Conservation (phyloP, 169 alveolate species). For the Toxoplasma gondii region DNA sequence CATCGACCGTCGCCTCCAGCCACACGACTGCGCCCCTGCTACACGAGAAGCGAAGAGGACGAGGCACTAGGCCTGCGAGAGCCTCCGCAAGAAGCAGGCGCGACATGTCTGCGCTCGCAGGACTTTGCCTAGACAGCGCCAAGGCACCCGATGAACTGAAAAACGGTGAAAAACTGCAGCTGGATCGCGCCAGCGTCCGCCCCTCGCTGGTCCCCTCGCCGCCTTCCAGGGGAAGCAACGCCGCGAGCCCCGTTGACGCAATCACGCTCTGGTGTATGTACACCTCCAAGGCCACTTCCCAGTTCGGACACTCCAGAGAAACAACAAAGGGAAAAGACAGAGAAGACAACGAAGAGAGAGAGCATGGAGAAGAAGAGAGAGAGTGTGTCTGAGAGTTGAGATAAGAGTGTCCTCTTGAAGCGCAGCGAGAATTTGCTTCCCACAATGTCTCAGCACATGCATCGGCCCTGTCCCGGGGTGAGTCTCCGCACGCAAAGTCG, state of each 20-base stretch:
- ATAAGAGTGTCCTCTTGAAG: too few species aligned
- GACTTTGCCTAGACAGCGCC: neutral
- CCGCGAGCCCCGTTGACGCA: slow-evolving; percentile 31
- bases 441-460: too few species aligned
- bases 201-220: neutral
- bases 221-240: neutral
- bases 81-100: neutral
- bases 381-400: too few species aligned
- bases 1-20: slow-evolving; percentile 22
- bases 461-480: too few species aligned
- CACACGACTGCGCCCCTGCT: slow-evolving; percentile 11
- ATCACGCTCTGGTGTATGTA: slow-evolving; percentile 15
- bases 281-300: slow-evolving; percentile 6
- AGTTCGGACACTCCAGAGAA: neutral
- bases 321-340: neutral
- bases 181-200: neutral
- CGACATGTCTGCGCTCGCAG: neutral
- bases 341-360: neutral
- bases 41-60: slow-evolving; percentile 20
- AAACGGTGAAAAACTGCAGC: neutral
- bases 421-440: too few species aligned
- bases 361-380: too few species aligned
- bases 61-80: neutral
- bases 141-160: neutral
- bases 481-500: neutral